phyloP scores from a whole-genome alignment of 371 early-diverging fungal species.

The Mortierella sp. region DNA sequence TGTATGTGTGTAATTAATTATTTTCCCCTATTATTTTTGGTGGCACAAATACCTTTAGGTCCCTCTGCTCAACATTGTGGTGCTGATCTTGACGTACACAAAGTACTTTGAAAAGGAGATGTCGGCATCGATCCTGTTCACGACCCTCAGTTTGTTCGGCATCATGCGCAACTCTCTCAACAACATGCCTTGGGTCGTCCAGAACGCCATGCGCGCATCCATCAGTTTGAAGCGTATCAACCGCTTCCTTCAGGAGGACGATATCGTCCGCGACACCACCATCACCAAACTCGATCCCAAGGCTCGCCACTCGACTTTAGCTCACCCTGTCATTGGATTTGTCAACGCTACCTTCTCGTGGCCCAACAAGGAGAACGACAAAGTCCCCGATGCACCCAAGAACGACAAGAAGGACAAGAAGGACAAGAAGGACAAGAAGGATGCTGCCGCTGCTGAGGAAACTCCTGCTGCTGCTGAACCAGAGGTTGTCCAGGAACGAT shows the following conservation, averaged over 20 bases:
- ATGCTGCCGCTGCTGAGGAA: neutral
- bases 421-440: constrained; percentile 25
- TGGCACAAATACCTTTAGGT: constrained; percentile 17
- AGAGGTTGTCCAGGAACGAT: constrained; percentile 37
- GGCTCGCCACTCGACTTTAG: neutral
- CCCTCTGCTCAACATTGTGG: constrained; percentile 70
- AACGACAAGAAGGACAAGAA: constrained; percentile 19
- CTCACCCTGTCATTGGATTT: constrained; percentile 59
- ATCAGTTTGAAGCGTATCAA: constrained; percentile 81
- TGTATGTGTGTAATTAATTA: neutral
- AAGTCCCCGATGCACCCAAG: constrained; percentile 12
- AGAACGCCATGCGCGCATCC: constrained; percentile 73
- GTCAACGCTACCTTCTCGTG: constrained; percentile 67
- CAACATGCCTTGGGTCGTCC: constrained; percentile 77
- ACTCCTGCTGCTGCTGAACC: constrained; percentile 20
- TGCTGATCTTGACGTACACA: constrained; percentile 68
- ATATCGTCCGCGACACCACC: constrained; percentile 62
- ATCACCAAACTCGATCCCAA: constrained; percentile 39
- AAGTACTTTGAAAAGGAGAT: constrained; percentile 61
- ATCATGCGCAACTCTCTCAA: constrained; percentile 78
- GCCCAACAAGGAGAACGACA: constrained; percentile 54
- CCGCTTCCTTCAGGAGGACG: constrained; percentile 76
- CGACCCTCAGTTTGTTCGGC: constrained; percentile 74
- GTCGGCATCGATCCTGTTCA: constrained; percentile 74
- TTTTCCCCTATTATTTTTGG: neutral